Percentiles rank a stretch among this genome's conserved stretches.
Conservation (phyloP, 345 rosid species). For the Iberis pinnata region DNA sequence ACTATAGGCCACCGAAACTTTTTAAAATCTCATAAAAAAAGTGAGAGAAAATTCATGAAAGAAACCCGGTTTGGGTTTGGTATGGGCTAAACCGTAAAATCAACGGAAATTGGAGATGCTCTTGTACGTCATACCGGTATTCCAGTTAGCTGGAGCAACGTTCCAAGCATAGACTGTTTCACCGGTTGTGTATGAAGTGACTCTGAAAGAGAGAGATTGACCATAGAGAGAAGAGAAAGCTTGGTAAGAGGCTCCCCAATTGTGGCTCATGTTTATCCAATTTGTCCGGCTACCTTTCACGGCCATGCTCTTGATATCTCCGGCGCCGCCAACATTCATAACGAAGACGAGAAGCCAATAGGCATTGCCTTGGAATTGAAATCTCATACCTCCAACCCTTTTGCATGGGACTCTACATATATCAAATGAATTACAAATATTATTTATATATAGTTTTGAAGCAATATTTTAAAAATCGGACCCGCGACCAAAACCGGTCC, state of each 20-base stretch:
- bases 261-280: conserved; percentile 86
- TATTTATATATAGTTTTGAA: no score
- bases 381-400: conserved; percentile 68
- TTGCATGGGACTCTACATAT: conserved; percentile 56
- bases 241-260: conserved; percentile 92
- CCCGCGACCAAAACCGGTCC: no score
- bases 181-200: conserved; percentile 49
- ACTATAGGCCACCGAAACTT: conserved; percentile 30
- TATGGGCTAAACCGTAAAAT: not conserved
- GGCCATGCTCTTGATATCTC: conserved; percentile 48
- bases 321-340: conserved; percentile 65
- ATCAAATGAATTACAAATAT: not conserved
- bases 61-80: conserved; percentile 7
- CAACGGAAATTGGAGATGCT: conserved; percentile 26
- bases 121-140: conserved; percentile 23
- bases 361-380: conserved; percentile 53
- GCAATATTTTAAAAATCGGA: no score
- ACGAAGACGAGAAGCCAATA: conserved; percentile 53
- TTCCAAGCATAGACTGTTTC: conserved; percentile 28
- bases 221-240: conserved; percentile 68
- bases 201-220: conserved; percentile 67
- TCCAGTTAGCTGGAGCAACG: conserved; percentile 34
- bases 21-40: not conserved
- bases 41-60: not conserved
- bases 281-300: conserved; percentile 71